Evolutionary conservation across 2,329 filamentous ascomycete genomes (phyloP), one percentile per base, ranked within the genome.

Genomic region (Chaetomiaceae sp.): DNA sequence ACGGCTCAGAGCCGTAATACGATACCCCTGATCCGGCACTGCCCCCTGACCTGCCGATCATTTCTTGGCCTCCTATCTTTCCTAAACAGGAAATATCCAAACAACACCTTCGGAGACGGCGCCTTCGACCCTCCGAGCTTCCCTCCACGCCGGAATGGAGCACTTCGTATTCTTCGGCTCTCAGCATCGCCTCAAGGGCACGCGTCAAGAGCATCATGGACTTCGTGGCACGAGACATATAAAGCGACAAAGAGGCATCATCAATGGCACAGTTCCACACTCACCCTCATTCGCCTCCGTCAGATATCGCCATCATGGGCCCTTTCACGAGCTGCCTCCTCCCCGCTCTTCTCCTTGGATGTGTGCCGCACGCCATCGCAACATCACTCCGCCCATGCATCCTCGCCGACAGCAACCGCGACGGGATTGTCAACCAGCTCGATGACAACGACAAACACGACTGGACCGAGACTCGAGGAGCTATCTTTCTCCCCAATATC

Each of bases 401-500:
- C 7, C 33, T 51, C 8, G 48, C 47, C 7, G 48, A 45, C 25
- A 45, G 23, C 6, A 51, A 51, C 31, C 22, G 48, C n/a, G 48
- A 51, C 31, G 48, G 48, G 2, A 14, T 45, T 11, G 17, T 51
- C 40, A 51, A 31, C 40, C 20, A 51, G 6, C 48, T 45, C 8
- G 48, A 51, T 25, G 40, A 51, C 1, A 1, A 8, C 23, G 23
- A 22, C n/a, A 51, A 51, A 23, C 40, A 45, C 9, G 33, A 31
- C 19, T 51, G 48, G 48, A 45, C 48, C 7, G n/a, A 17, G 3
- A 11, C 33, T 8, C 40, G 48, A 3, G 48, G 48, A 3, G 48
- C 40, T 4, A 51, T 51, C 17, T 51, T 45, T 17, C 48, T 51
- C 22, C 40, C 48, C 3, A 51, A 51, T n/a, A 31, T 51, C 12